Percentiles rank a stretch among this genome's conserved stretches.
Evolutionary conservation across 2,329 filamentous ascomycete genomes (phyloP).

Genomic region (Ascochyta fabae): DNA sequence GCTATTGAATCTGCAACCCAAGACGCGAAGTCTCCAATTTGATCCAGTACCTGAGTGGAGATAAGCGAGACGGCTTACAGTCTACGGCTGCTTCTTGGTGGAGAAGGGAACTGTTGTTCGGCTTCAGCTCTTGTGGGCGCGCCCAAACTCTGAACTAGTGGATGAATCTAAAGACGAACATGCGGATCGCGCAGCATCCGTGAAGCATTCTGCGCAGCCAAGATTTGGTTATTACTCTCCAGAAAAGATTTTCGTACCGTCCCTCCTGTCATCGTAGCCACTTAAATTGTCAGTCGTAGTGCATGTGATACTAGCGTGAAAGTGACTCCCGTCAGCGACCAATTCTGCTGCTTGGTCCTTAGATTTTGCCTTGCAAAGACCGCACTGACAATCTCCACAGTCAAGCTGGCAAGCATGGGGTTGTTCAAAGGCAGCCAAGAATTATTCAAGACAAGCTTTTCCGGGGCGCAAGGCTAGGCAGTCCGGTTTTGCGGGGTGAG

Average conservation of each 20-base stretch:
- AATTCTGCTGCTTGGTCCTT: no score
- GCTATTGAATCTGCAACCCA: conserved; percentile 15
- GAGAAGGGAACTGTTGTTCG: no score
- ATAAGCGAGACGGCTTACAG: background rate
- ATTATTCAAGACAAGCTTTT: conserved; percentile 6
- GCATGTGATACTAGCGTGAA: no score
- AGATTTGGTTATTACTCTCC: no score
- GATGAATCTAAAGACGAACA: background rate
- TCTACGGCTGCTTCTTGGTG: background rate
- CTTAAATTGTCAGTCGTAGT: no score
- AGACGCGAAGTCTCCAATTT: background rate
- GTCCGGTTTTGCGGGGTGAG: conserved; percentile 2
- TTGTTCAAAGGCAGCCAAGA: background rate
- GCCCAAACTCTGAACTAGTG: background rate
- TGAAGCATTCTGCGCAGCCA: background rate
- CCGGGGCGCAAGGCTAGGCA: background rate
- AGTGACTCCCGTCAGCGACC: no score
- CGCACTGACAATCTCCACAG: background rate
- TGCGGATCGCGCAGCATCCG: background rate
- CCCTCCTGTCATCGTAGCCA: background rate
- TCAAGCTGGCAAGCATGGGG: background rate
- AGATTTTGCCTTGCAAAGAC: background rate
- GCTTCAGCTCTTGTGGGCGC: background rate
- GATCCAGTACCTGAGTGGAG: background rate
- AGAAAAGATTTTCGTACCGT: no score